A percentile compares a stretch with the other conserved stretches of the same genome.
Evolutionary conservation across 2,329 filamentous ascomycete species (phyloP).

Genomic region (Ramularia collo-cygni): DNA sequence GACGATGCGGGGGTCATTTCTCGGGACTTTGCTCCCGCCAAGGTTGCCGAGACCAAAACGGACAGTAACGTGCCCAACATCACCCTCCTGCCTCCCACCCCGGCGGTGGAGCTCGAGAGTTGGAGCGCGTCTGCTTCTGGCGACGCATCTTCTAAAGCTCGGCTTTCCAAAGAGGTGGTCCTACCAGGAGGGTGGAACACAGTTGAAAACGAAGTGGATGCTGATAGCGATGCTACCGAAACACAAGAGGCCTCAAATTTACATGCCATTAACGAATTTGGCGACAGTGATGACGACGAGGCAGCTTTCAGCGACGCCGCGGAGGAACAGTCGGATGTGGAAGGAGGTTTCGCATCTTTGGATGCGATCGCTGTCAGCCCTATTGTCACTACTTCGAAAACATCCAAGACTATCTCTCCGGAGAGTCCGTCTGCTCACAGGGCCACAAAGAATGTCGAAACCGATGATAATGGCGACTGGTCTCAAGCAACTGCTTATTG

Average conservation of each 20-base stretch:
- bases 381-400: conserved; percentile 20
- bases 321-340: conserved; percentile 61
- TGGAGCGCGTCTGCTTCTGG: conserved; percentile 14
- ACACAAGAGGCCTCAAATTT: conserved; percentile 4
- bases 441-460: conserved; percentile 7
- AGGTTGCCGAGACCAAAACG: background rate
- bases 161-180: conserved; percentile 20
- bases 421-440: conserved; percentile 23
- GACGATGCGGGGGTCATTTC: conserved; percentile 12
- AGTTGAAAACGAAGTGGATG: conserved; percentile 11
- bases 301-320: conserved; percentile 71
- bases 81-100: conserved; percentile 31
- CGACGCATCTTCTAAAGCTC: conserved; percentile 5
- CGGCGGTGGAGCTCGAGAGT: conserved; percentile 24
- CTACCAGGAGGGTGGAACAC: conserved; percentile 24
- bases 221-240: conserved; percentile 4
- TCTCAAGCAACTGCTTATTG: conserved; percentile 63
- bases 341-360: conserved; percentile 64
- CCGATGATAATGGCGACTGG: conserved; percentile 47
- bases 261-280: conserved; percentile 20
- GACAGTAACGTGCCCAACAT: conserved; percentile 26
- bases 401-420: conserved; percentile 12
- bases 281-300: conserved; percentile 32
- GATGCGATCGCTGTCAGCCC: conserved; percentile 64
- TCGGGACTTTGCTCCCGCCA: conserved; percentile 19